Evolutionary conservation across 2,329 filamentous ascomycete genomes (phyloP).

Genomic region (Emmonsia crescens): DNA sequence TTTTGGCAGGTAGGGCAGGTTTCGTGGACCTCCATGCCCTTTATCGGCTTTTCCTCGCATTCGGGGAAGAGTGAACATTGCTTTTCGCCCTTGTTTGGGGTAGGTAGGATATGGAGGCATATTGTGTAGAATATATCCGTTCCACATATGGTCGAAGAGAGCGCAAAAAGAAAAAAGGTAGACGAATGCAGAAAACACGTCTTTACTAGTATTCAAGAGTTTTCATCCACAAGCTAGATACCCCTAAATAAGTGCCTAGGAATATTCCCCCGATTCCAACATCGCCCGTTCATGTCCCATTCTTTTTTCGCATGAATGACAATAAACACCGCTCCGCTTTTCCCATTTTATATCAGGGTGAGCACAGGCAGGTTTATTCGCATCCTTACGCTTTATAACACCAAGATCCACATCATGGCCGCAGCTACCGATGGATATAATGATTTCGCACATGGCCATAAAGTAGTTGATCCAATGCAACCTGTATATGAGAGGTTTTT

Average conservation of each 20-base stretch:
- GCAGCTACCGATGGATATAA: background rate
- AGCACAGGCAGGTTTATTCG: background rate
- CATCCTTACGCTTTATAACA: background rate
- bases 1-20: background rate
- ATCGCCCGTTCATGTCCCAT: background rate
- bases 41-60: background rate
- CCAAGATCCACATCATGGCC: background rate
- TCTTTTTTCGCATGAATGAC: background rate
- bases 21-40: background rate
- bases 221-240: too few relatives aligned
- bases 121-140: background rate
- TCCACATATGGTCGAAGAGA: background rate
- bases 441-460: background rate
- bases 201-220: too few relatives aligned
- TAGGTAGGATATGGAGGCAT: background rate
- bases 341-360: background rate
- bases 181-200: too few relatives aligned
- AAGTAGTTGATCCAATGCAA: background rate
- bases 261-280: too few relatives aligned
- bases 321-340: background rate
- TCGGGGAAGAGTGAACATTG: background rate
- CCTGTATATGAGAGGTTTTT: background rate
- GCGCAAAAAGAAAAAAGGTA: too few relatives aligned
- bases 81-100: background rate
- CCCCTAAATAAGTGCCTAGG: too few relatives aligned